These are phyloP conservation scores for Singerocomus inundabilis DNA, from an alignment of 1,284 basidiomycete genomes.

Conservation along the genomic window DNA sequence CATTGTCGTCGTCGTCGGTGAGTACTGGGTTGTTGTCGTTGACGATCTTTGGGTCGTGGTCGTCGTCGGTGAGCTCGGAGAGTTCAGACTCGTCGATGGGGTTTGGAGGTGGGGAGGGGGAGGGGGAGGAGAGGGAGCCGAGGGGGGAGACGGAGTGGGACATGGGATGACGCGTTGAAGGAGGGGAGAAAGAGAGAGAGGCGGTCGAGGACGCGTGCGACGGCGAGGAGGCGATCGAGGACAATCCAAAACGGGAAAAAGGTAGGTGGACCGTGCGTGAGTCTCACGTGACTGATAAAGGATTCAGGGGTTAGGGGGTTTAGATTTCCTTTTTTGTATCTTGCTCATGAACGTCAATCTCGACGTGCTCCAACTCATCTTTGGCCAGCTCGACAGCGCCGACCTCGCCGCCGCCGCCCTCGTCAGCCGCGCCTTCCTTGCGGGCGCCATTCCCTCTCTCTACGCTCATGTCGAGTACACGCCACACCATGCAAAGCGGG, in stretches of 20 bases:
- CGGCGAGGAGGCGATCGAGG: conserved; percentile 24
- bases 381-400: conserved; percentile 46
- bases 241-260: conserved; percentile 19
- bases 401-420: conserved; percentile 60
- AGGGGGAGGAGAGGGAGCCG: conserved; percentile 59
- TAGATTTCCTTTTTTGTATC: neutral
- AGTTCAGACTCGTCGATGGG: conserved; percentile 65
- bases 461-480: conserved; percentile 58
- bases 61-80: conserved; percentile 78
- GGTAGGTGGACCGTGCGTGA: conserved; percentile 25
- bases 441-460: conserved; percentile 57
- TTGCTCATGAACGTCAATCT: conserved; percentile 51
- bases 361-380: conserved; percentile 67
- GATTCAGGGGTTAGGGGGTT: conserved; percentile 5
- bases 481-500: conserved; percentile 52
- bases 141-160: conserved; percentile 39
- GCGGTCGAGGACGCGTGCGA: conserved; percentile 20
- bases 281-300: conserved; percentile 17
- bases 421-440: conserved; percentile 61
- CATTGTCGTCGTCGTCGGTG: conserved; percentile 21
- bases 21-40: conserved; percentile 11
- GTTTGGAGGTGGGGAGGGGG: conserved; percentile 37
- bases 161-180: conserved; percentile 7
- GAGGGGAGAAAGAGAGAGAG: conserved; percentile 6
- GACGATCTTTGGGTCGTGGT: conserved; percentile 47